Evolutionary conservation across 768 basidiomycete species (phyloP).

Genomic region (Hericium rajendrae): DNA sequence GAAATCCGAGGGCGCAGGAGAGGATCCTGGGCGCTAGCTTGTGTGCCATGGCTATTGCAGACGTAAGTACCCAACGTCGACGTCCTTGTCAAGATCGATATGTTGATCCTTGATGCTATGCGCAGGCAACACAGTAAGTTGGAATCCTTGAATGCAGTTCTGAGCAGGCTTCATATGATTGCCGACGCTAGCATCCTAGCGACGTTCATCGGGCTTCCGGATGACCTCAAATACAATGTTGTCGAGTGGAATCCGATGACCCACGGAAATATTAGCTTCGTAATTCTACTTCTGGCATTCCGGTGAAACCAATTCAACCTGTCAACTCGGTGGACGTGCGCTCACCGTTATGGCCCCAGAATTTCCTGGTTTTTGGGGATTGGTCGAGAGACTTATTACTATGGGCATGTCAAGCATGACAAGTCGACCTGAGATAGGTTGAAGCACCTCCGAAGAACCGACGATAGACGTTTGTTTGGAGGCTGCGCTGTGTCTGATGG

Average conservation of each 20-base stretch:
- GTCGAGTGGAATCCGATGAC: conserved; percentile 60
- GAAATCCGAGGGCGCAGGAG: conserved; percentile 55
- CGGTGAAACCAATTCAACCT: conserved; percentile 32
- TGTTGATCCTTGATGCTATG: too few species aligned
- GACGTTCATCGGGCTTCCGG: conserved; percentile 50
- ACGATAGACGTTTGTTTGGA: too few species aligned
- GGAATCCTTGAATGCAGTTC: too few species aligned
- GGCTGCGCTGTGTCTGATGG: too few species aligned
- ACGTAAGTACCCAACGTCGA: conserved; percentile 36
- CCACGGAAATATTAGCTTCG: conserved; percentile 68
- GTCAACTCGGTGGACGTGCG: background rate
- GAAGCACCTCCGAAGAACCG: too few species aligned
- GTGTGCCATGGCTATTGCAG: conserved; percentile 55
- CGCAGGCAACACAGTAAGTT: conserved; percentile 49
- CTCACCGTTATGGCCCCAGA: conserved; percentile 9
- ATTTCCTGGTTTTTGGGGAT: conserved; percentile 31
- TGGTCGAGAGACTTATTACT: conserved; percentile 26
- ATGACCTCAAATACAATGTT: conserved; percentile 39
- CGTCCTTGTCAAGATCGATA: background rate
- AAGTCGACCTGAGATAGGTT: too few species aligned
- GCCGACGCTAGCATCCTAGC: conserved; percentile 37
- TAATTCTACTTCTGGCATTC: conserved; percentile 42
- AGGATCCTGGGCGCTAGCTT: conserved; percentile 56
- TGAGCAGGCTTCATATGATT: too few species aligned
- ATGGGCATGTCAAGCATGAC: conserved; percentile 4